Evolutionary conservation across 2,329 filamentous ascomycete species (phyloP).

Genomic region (Nakataea oryzae): DNA sequence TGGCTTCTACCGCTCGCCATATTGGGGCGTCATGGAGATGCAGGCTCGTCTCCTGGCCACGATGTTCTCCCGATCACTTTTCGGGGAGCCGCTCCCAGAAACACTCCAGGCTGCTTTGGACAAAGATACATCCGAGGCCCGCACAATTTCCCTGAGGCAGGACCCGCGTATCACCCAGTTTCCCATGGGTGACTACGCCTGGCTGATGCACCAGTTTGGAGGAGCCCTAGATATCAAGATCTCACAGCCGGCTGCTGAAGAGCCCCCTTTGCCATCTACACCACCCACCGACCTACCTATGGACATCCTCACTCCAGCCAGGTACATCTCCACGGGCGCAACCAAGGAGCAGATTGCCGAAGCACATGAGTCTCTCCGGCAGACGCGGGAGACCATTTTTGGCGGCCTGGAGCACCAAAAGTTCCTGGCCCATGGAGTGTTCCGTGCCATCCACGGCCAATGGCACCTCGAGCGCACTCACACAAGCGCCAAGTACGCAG

Average conservation of each 20-base stretch:
- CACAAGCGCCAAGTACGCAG: slow-evolving; percentile 38
- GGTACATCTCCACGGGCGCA: slow-evolving; percentile 33
- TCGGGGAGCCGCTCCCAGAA: slow-evolving; percentile 9
- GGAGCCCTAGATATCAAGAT: slow-evolving; percentile 43
- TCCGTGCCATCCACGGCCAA: slow-evolving; percentile 57
- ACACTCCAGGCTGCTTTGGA: slow-evolving; percentile 27
- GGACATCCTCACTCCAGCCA: slow-evolving; percentile 45
- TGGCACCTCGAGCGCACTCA: slow-evolving; percentile 56
- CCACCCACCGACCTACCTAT: slow-evolving; percentile 30
- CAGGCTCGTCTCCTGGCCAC: slow-evolving; percentile 60
- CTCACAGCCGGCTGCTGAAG: slow-evolving; percentile 11
- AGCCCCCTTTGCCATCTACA: background rate
- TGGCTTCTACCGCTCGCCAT: slow-evolving; percentile 74
- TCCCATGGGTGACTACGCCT: slow-evolving; percentile 74
- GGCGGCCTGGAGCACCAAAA: slow-evolving; percentile 30
- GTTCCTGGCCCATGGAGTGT: slow-evolving; percentile 57
- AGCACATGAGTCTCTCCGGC: slow-evolving; percentile 30
- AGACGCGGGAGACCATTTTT: slow-evolving; percentile 30
- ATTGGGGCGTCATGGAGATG: slow-evolving; percentile 84
- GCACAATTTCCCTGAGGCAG: slow-evolving; percentile 38
- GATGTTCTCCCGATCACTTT: slow-evolving; percentile 37
- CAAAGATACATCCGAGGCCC: slow-evolving; percentile 31
- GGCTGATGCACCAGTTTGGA: slow-evolving; percentile 62
- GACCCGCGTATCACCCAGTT: slow-evolving; percentile 53
- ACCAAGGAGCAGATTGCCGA: slow-evolving; percentile 29